Evolutionary conservation across 2,329 filamentous ascomycete species (phyloP).

Genomic region (Huntiella moniliformis): DNA sequence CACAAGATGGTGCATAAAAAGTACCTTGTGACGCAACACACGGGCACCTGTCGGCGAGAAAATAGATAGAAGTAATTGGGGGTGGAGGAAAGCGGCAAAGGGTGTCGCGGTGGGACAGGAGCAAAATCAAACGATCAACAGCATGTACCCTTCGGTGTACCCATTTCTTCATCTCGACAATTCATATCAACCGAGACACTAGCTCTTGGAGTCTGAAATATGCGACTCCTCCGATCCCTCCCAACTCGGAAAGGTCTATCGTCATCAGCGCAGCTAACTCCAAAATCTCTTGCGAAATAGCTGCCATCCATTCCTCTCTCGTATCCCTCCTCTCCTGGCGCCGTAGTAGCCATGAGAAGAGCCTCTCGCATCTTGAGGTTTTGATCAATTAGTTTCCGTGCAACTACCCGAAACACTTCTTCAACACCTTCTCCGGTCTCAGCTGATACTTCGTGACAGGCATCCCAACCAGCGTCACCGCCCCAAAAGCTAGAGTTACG

Average conservation of each 20-base stretch:
- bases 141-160: slow-evolving; percentile 12
- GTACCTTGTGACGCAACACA: background rate
- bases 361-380: slow-evolving; percentile 44
- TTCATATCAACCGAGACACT: slow-evolving; percentile 24
- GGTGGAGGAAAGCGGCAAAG: background rate
- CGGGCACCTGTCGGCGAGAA: background rate
- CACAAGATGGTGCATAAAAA: background rate
- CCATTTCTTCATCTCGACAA: slow-evolving; percentile 22
- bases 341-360: slow-evolving; percentile 34
- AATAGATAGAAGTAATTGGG: background rate
- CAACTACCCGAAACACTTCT: slow-evolving; percentile 68
- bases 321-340: slow-evolving; percentile 29
- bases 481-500: slow-evolving; percentile 69
- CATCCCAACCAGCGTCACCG: slow-evolving; percentile 87
- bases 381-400: slow-evolving; percentile 44
- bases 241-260: slow-evolving; percentile 37
- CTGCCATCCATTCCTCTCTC: slow-evolving; percentile 26
- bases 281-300: slow-evolving; percentile 29
- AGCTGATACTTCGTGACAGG: slow-evolving; percentile 89
- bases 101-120: background rate
- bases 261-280: background rate
- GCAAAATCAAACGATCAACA: slow-evolving; percentile 13
- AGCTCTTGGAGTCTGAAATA: slow-evolving; percentile 28
- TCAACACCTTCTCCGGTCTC: slow-evolving; percentile 91
- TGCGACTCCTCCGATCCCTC: slow-evolving; percentile 38